Evolutionary conservation across 2,329 filamentous ascomycete species (phyloP).

Genomic region (Penicillium glabrum): DNA sequence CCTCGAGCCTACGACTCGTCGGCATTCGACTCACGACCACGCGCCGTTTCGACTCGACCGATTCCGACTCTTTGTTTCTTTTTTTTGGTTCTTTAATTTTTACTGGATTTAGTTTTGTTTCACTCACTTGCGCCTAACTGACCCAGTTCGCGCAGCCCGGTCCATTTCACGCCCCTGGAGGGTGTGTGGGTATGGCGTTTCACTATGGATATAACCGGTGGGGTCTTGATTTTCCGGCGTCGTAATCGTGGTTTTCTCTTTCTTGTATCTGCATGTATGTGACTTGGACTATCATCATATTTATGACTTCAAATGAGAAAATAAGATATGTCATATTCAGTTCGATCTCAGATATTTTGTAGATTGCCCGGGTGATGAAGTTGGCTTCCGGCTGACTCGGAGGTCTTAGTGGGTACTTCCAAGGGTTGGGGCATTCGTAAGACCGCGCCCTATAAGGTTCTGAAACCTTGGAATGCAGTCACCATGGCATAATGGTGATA

Average conservation of each 20-base stretch:
- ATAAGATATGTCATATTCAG: background rate
- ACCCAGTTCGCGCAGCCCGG: slow-evolving; percentile 18
- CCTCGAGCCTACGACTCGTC: background rate
- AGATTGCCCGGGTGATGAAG: too few species aligned
- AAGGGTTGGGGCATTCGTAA: too few species aligned
- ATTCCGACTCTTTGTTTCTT: slow-evolving; percentile 2
- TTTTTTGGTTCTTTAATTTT: slow-evolving; percentile 11
- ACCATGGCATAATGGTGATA: too few species aligned
- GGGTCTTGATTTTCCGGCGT: slow-evolving; percentile 11
- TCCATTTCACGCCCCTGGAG: slow-evolving; percentile 14
- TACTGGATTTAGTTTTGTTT: slow-evolving; percentile 17
- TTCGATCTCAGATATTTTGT: background rate
- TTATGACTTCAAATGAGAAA: slow-evolving; percentile 14
- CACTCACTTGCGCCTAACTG: slow-evolving; percentile 18
- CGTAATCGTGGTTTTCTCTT: slow-evolving; percentile 13
- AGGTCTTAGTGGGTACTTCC: too few species aligned
- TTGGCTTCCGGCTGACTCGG: too few species aligned
- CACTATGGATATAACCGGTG: slow-evolving; percentile 5
- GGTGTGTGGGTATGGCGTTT: slow-evolving; percentile 15
- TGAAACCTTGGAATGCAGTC: too few species aligned
- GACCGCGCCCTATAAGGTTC: too few species aligned
- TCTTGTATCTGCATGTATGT: slow-evolving; percentile 1
- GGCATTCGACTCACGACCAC: background rate
- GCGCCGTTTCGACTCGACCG: background rate
- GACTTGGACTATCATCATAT: background rate